A percentile compares a stretch with the other conserved stretches of the same genome.
Conservation (phyloP, 2,329 filamentous ascomycete genomes). For the Calonectria pseudoturangicola region DNA sequence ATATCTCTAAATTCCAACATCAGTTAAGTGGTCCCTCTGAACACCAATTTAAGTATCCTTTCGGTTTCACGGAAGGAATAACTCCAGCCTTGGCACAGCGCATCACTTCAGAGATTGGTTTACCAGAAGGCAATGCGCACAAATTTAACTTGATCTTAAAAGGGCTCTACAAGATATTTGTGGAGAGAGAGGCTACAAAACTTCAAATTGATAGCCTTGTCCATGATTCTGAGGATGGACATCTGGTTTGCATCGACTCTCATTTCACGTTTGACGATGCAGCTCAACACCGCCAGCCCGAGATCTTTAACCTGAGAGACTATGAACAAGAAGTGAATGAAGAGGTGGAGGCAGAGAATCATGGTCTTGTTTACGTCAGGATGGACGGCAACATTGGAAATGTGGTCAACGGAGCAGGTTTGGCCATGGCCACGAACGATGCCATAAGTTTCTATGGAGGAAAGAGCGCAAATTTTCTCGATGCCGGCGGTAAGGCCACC, state of each 20-base stretch:
- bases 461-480: conserved; percentile 87
- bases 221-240: conserved; percentile 50
- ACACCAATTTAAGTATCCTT: conserved; percentile 46
- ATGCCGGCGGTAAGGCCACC: conserved; percentile 93
- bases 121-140: background rate
- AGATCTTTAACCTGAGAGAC: conserved; percentile 63
- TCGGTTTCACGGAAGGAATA: conserved; percentile 55
- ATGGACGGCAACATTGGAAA: conserved; percentile 81
- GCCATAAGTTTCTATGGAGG: conserved; percentile 82
- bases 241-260: conserved; percentile 60
- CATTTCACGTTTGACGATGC: conserved; percentile 70
- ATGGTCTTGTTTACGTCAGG: conserved; percentile 88
- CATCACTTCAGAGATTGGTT: conserved; percentile 37
- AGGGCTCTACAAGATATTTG: conserved; percentile 62
- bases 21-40: conserved; percentile 36
- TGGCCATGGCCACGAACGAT: conserved; percentile 94
- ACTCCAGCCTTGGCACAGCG: conserved; percentile 46
- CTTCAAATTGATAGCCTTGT: conserved; percentile 65
- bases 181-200: conserved; percentile 66
- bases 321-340: conserved; percentile 56
- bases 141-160: conserved; percentile 50
- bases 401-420: conserved; percentile 90
- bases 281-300: conserved; percentile 63
- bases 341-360: conserved; percentile 65
- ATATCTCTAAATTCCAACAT: conserved; percentile 43